Conservation (phyloP, 208 protist genomes). For the Trypanosoma cruzi region DNA sequence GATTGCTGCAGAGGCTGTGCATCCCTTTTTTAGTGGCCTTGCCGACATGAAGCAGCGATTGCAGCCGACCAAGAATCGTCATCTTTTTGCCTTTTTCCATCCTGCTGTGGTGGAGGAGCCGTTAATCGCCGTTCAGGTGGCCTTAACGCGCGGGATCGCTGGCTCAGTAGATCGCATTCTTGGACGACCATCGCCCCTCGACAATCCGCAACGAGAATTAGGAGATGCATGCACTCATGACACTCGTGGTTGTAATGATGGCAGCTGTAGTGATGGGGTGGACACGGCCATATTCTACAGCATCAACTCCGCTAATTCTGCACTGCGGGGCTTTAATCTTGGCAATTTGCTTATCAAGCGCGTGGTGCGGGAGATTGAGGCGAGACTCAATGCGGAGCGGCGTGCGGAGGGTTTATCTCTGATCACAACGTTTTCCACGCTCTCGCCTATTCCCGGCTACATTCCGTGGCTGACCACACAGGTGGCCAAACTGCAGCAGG, state of each 20-base stretch:
- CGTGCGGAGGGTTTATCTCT: slow-evolving; percentile 30
- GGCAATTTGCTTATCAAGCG: slow-evolving; percentile 89
- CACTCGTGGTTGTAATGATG: background rate
- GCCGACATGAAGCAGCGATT: slow-evolving; percentile 71
- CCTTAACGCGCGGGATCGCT: slow-evolving; percentile 62
- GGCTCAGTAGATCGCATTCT: slow-evolving; percentile 67
- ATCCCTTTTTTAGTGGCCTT: slow-evolving; percentile 65
- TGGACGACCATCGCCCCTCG: slow-evolving; percentile 39
- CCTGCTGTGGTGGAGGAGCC: slow-evolving; percentile 81
- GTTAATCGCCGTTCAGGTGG: slow-evolving; percentile 85
- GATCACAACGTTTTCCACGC: slow-evolving; percentile 75
- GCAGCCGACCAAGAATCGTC: slow-evolving; percentile 61
- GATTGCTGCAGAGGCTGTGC: slow-evolving; percentile 69
- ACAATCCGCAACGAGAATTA: background rate
- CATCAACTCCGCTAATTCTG: slow-evolving; percentile 81
- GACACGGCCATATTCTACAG: slow-evolving; percentile 91
- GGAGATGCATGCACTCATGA: background rate
- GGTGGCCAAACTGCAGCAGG: slow-evolving; percentile 43
- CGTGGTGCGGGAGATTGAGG: slow-evolving; percentile 79
- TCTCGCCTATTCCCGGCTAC: slow-evolving; percentile 86
- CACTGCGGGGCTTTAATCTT: slow-evolving; percentile 83
- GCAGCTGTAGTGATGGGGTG: slow-evolving; percentile 36
- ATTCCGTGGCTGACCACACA: slow-evolving; percentile 64
- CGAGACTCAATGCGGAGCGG: slow-evolving; percentile 59
- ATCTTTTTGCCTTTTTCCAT: slow-evolving; percentile 87